A percentile compares a stretch with the other conserved stretches of the same genome.
These are phyloP conservation scores for Fusarium subglutinans DNA, from an alignment of 2,329 filamentous ascomycete species.

Conservation along the genomic window DNA sequence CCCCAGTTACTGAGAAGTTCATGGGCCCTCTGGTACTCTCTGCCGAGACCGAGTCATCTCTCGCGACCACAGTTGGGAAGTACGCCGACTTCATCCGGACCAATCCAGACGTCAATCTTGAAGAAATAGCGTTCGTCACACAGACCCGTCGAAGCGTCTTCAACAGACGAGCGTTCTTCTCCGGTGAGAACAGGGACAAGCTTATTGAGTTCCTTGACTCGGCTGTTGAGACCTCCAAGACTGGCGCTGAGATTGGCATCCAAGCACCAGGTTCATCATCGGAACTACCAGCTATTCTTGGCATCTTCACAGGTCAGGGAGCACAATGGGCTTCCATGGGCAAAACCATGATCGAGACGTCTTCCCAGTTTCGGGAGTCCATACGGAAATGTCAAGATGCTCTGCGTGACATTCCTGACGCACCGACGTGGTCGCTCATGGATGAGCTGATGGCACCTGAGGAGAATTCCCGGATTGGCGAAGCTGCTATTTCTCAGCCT, in stretches of 20 bases:
- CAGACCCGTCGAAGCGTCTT: neutral
- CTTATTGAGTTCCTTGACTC: neutral
- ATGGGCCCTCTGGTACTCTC: neutral
- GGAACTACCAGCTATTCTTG: neutral
- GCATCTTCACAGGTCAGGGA: neutral
- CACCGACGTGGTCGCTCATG: neutral
- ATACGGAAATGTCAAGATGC: neutral
- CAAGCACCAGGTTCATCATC: neutral
- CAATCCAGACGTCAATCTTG: neutral
- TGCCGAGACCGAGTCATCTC: neutral
- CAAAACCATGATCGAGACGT: neutral
- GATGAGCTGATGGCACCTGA: neutral
- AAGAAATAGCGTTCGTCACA: neutral
- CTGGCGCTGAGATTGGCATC: neutral
- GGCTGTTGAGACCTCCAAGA: neutral
- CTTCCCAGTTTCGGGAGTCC: neutral
- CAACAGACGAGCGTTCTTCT: neutral
- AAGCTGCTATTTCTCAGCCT: constrained; percentile 4
- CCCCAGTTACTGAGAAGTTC: neutral
- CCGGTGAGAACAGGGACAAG: neutral
- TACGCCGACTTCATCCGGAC: neutral
- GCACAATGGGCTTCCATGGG: constrained; percentile 3
- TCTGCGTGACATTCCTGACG: neutral
- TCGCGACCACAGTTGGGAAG: neutral
- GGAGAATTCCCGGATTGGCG: neutral